Percentiles rank a stretch among this genome's conserved stretches.
These are phyloP conservation scores for Parasarocladium wereldwijsianum DNA, from an alignment of 2,329 filamentous ascomycete species.

Conservation along the genomic window DNA sequence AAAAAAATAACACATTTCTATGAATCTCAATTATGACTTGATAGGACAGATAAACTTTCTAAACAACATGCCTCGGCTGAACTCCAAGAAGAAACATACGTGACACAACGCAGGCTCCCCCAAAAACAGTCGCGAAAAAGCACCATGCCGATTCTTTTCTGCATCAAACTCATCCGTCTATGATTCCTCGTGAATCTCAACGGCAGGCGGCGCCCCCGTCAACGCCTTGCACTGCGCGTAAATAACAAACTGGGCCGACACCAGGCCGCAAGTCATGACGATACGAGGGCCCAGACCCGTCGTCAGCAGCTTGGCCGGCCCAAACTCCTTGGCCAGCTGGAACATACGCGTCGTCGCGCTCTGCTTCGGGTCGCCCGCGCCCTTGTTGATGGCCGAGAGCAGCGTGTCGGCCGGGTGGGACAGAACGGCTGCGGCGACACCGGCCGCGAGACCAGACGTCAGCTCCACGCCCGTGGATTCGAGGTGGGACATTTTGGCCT, in stretches of 20 bases:
- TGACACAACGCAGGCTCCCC: too few relatives aligned
- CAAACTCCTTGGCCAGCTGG: conserved; percentile 34
- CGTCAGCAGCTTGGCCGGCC: conserved; percentile 29
- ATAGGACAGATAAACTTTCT: too few relatives aligned
- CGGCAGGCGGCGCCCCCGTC: conserved; percentile 32
- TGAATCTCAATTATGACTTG: too few relatives aligned
- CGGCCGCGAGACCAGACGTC: conserved; percentile 71
- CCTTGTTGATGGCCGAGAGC: conserved; percentile 40
- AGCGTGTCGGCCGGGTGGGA: conserved; percentile 73
- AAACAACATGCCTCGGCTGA: too few relatives aligned
- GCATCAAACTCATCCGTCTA: too few relatives aligned
- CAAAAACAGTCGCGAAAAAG: too few relatives aligned
- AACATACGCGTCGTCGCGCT: conserved; percentile 35
- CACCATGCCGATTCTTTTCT: too few relatives aligned
- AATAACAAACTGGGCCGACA: conserved; percentile 39
- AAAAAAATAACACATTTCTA: too few relatives aligned
- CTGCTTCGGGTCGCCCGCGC: conserved; percentile 32
- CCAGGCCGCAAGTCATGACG: conserved; percentile 37
- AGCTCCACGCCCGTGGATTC: conserved; percentile 75
- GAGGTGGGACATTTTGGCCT: conserved; percentile 52
- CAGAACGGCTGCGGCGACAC: conserved; percentile 76
- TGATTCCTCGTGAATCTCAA: conserved; percentile 41
- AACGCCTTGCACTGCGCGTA: conserved; percentile 39
- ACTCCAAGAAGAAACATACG: too few relatives aligned
- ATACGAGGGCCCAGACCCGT: conserved; percentile 34